Base-by-base conservation (phyloP, 495 filamentous ascomycete species). In the Lasiosphaeria hispida region DNA sequence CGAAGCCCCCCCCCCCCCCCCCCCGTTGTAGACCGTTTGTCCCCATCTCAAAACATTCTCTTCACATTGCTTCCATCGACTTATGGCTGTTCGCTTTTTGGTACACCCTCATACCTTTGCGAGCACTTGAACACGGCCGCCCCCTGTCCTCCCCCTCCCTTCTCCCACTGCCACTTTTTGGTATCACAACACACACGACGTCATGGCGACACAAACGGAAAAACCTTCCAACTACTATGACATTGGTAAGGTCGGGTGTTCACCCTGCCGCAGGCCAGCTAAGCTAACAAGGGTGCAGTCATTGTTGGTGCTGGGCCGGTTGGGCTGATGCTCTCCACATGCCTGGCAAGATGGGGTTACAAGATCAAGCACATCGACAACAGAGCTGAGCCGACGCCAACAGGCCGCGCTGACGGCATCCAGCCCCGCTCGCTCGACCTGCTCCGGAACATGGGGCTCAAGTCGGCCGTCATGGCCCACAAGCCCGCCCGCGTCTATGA, bases 251-350 rank as follows among this genome's bases (percentile, higher is more conserved):
- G 40, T n/a, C 4, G 33, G 33, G 11, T 14, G 19, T n/a, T 30
- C 8, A 10, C 7, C 10, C 10, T 7, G 4, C 10, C 30, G 17
- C 13, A 15, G 11, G 9, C 1, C 0, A 52, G 15, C 34, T 19
- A 19, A 35, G n/a, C 52, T 47, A 49, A 37, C 47, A 38, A 30
- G 42, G 38, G 39, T n/a, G 11, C 44, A 80, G 90, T 95, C 65
- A 91, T 96, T 64, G 78, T 96, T 55, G 91, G 91, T 58, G 92
- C 91, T 48, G 91, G 91, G 35, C 91, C 92, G n/a, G 90, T 90
- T 33, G 92, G 91, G 40, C 81, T 95, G 52, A 82, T 92, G 65
- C 81, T 96, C 11, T 91, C 88, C n/a, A 87, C 91, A 14, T 91
- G 88, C 72, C 77, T 91, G 15, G 81, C 83, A 49, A 82, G 87